These are phyloP conservation scores for Zygotorulaspora mrakii DNA, from an alignment of 1,139 yeast species.

Conservation along the genomic window DNA sequence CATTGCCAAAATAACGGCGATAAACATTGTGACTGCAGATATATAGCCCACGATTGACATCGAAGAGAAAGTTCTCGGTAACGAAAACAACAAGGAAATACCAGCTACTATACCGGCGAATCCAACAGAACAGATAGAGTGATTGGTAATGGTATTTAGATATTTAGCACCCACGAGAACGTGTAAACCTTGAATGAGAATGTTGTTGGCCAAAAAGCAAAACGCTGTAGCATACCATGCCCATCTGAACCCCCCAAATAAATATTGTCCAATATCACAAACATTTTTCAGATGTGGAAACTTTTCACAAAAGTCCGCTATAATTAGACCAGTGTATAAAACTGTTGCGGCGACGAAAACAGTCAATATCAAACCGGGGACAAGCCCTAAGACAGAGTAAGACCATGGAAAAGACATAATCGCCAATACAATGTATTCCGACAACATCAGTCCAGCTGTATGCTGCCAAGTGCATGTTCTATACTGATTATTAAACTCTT, in stretches of 20 bases:
- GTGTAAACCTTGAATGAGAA: conserved; percentile 56
- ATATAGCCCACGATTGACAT: conserved; percentile 50
- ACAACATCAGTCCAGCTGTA: conserved; percentile 55
- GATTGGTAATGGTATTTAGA: conserved; percentile 52
- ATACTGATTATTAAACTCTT: conserved; percentile 43
- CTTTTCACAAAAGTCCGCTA: conserved; percentile 53
- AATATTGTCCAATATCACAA: conserved; percentile 57
- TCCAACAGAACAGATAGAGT: conserved; percentile 50
- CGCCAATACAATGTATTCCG: conserved; percentile 60
- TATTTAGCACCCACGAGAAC: conserved; percentile 59
- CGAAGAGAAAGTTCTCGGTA: conserved; percentile 55
- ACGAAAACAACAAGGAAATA: conserved; percentile 48
- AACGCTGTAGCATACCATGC: conserved; percentile 58
- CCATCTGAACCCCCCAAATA: conserved; percentile 49
- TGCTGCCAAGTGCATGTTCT: conserved; percentile 55
- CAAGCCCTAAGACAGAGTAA: conserved; percentile 54
- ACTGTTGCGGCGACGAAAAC: conserved; percentile 49
- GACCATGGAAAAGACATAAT: conserved; percentile 66
- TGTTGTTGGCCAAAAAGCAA: conserved; percentile 53
- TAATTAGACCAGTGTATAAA: conserved; percentile 51
- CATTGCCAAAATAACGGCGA: conserved; percentile 52
- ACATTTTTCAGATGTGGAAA: conserved; percentile 51
- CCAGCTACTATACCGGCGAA: conserved; percentile 48
- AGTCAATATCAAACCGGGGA: conserved; percentile 56
- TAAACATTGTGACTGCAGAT: conserved; percentile 54